Conservation (phyloP, 257 asterid genomes). For the Gentiana straminea region DNA sequence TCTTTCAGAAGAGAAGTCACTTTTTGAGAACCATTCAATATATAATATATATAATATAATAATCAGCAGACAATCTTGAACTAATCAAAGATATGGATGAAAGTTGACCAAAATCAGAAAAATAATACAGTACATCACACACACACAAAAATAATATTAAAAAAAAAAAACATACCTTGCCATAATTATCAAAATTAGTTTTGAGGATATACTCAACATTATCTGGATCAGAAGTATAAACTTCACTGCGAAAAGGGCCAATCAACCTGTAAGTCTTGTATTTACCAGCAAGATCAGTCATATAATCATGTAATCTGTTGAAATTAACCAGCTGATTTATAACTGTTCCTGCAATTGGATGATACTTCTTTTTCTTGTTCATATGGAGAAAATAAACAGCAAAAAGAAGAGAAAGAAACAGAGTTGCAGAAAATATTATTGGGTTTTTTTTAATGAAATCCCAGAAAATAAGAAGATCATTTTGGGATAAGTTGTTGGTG, state of each 20-base stretch:
- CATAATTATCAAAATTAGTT: slow-evolving; percentile 52
- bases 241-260: slow-evolving; percentile 38
- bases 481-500: neutral
- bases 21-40: no score
- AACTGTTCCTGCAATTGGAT: slow-evolving; percentile 55
- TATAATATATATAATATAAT: no score
- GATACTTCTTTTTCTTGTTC: slow-evolving; percentile 29
- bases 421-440: slow-evolving; percentile 11
- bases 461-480: slow-evolving; percentile 3
- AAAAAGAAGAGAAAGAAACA: slow-evolving; percentile 12
- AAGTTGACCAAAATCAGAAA: no score
- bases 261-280: slow-evolving; percentile 51
- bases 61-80: no score
- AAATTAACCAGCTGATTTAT: slow-evolving; percentile 47
- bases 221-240: slow-evolving; percentile 54
- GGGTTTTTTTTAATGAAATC: slow-evolving; percentile 12
- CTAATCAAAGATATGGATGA: no score
- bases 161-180: slow-evolving; percentile 56
- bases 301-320: slow-evolving; percentile 48
- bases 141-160: no score
- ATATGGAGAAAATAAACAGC: slow-evolving; percentile 12
- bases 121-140: no score
- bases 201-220: slow-evolving; percentile 61
- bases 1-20: no score
- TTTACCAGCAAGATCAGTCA: slow-evolving; percentile 49